Evolutionary conservation across 148 eudicot species (phyloP), one percentile per base, ranked within the genome.

Genomic region (Cornus florida): DNA sequence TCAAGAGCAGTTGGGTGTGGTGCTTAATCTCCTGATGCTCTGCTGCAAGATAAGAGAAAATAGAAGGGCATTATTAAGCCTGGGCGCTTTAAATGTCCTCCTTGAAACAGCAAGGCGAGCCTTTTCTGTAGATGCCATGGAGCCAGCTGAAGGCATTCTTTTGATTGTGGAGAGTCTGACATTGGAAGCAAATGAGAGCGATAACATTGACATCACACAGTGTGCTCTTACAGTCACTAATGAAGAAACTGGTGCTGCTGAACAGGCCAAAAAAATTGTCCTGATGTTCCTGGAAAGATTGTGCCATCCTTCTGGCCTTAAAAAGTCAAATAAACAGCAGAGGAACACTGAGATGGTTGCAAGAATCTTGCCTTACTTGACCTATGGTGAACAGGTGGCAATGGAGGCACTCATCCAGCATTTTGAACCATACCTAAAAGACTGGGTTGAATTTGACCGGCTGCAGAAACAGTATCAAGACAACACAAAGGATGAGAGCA

Each of bases 261-360:
- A 94, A 46, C 98, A 96, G 83, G 99, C 99, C 24, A 94, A 97
- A 86, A 97, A 94, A 83, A 97, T 97, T 76, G 98, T 97, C 76
- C 90, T 97, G 60, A 92, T 97, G 98, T 97, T 97, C 86, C 83
- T 97, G 79, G 99, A 97, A 77, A 89, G 99, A 78, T 86, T 97
- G 71, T 91, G 90, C 70, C 95, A 94, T 78, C 94, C 99, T 78
- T 84, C 91, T 53, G 91, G 92, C 68, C 87, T 88, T 79, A 96
- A 94, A 81, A 97, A 94, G 84, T 94, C 99, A 77, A 90, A 83
- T 85, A 96, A 93, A 81, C 99, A 96, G 82, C 99, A 97, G 86
- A 89, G 99, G 89, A 97, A 97, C 86, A 94, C 95, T 39, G 99
- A 97, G 86, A 97, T 97, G 99, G 99, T 97, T 82, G 99, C 99